Conservation (phyloP, 2,329 filamentous ascomycete species). For the Dothideomycetidae sp. region DNA sequence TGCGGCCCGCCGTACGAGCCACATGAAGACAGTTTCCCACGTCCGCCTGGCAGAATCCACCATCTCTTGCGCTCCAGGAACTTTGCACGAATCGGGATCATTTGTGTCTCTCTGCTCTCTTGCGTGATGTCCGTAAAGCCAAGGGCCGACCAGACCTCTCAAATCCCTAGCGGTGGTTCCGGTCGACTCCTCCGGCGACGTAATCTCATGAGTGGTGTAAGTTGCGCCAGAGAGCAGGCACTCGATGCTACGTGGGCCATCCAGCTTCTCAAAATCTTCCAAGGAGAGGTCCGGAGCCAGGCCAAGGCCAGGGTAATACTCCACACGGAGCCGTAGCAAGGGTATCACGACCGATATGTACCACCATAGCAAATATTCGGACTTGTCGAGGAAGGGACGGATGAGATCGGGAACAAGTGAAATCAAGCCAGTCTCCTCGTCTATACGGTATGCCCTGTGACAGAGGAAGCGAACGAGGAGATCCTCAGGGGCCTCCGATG, state of each 20-base stretch:
- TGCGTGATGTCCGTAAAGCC: conserved; percentile 52
- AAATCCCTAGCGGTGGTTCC: conserved; percentile 47
- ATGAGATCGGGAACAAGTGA: conserved; percentile 53
- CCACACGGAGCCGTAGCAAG: conserved; percentile 51
- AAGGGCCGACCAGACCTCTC: conserved; percentile 54
- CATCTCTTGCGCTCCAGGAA: not conserved
- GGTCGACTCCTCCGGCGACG: conserved; percentile 16
- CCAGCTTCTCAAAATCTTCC: conserved; percentile 47
- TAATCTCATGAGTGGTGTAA: conserved; percentile 25
- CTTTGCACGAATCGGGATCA: not conserved
- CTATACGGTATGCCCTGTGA: conserved; percentile 52
- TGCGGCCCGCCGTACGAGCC: conserved; percentile 48
- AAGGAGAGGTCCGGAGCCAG: conserved; percentile 45
- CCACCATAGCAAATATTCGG: conserved; percentile 50
- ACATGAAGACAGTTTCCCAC: conserved; percentile 56
- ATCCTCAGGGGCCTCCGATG: conserved; percentile 38
- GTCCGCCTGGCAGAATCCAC: conserved; percentile 37
- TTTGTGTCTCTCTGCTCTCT: conserved; percentile 39
- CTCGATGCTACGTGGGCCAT: conserved; percentile 44
- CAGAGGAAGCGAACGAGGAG: conserved; percentile 50
- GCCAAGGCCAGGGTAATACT: conserved; percentile 48
- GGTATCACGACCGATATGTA: conserved; percentile 55
- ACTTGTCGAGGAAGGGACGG: conserved; percentile 50
- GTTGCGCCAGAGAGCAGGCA: conserved; percentile 47
- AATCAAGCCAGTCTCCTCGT: conserved; percentile 57